A percentile compares a stretch with the other conserved stretches of the same genome.
Conservation (phyloP, 2,329 filamentous ascomycete genomes). For the Elsinoe ampelina region DNA sequence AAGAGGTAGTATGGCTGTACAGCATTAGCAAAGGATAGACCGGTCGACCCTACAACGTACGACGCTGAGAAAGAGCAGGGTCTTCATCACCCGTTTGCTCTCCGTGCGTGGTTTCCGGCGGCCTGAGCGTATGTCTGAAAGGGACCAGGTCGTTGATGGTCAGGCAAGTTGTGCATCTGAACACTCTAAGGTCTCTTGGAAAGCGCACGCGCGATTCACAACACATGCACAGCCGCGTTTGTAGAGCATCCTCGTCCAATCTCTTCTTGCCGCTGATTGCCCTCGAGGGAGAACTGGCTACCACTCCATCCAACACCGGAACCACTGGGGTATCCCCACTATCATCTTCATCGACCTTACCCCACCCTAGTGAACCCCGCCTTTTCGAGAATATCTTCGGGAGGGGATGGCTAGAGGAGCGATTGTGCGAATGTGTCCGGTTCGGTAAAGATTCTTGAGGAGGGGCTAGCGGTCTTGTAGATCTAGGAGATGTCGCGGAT, state of each 20-base stretch:
- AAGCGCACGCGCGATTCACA: constrained; percentile 74
- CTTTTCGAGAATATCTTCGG: constrained; percentile 58
- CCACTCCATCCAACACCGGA: constrained; percentile 29
- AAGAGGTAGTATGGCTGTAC: constrained; percentile 32
- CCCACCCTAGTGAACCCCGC: constrained; percentile 32
- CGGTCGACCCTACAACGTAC: not conserved
- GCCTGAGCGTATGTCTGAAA: constrained; percentile 1
- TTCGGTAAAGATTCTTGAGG: constrained; percentile 13
- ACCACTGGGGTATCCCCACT: constrained; percentile 40
- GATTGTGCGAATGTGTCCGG: constrained; percentile 28
- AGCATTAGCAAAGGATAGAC: not conserved
- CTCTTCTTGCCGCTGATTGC: constrained; percentile 24
- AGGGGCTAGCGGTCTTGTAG: not conserved
- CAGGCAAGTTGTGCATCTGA: constrained; percentile 74
- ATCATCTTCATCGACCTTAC: constrained; percentile 23
- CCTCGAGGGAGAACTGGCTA: constrained; percentile 17
- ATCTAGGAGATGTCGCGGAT: constrained; percentile 16
- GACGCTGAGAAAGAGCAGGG: not conserved
- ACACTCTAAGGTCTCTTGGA: constrained; percentile 62
- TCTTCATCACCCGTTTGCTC: not conserved
- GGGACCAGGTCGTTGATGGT: constrained; percentile 67
- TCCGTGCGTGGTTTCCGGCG: not conserved
- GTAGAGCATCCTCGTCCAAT: constrained; percentile 49
- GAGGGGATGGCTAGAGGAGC: constrained; percentile 74
- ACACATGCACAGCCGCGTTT: constrained; percentile 71